Base-by-base conservation (phyloP, 257 asterid species). In the Verbena officinalis region DNA sequence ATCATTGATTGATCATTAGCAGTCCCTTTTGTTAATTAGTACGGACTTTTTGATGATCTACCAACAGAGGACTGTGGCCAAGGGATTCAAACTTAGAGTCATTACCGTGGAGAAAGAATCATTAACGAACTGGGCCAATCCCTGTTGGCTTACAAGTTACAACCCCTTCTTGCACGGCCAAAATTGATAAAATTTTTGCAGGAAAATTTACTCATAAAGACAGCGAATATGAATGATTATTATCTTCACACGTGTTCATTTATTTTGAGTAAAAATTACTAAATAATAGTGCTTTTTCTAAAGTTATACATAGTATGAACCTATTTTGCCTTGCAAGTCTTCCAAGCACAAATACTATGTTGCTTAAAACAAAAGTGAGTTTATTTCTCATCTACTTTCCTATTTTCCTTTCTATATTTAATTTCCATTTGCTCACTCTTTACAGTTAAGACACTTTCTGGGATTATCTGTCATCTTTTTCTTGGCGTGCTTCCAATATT, bases 311-410 rank as follows among this genome's bases (percentile, higher is more conserved):
- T 11, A 30, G 56, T 20, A 22, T 54, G 62, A 3, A 2, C 51
- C 39, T 50, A 56, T 31, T 60, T 60, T 77, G 82, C 60, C 79
- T 73, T 77, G 71, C 63, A 73, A 77, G 76, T 77, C 68, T 64
- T 52, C 71, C 78, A 73, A 73, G 4, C 65, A 50, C 34, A 57
- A 44, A 19, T 12, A 62, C 56, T 17, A 16, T 39, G 55, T 57
- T 65, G 70, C 70, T 70, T 70, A 6, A 38, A 59, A 19, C 16
- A 24, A 9, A 70, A 75, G 73, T 54, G 51, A 70, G 3, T 7
- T 5, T 14, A 31, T n/a, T 23, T 53, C 20, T 19, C 22, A 9
- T 57, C 38, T 16, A 33, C 49, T 54, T 60, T 59, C 8, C 11
- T 8, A 5, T 56, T 45, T 39, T 56, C 2, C 15, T 16, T 39